A percentile compares a stretch with the other conserved stretches of the same genome.
Conservation (phyloP, 768 basidiomycete genomes). For the Agrocybe chaxingu region DNA sequence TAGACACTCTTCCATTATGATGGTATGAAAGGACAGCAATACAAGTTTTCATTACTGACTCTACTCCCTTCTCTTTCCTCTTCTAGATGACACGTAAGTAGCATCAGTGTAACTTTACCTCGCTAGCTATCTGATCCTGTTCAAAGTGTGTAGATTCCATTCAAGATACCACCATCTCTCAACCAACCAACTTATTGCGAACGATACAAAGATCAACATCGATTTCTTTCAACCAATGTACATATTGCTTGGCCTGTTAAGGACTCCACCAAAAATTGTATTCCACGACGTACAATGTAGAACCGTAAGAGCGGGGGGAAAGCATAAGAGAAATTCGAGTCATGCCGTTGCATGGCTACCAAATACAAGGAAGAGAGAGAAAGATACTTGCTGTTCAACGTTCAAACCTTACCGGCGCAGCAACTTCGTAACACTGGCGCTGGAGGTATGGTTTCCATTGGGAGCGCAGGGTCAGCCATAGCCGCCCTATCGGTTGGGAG, state of each 20-base stretch:
- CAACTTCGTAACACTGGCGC: constrained; percentile 21
- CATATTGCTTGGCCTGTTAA: neutral
- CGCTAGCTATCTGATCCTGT: constrained; percentile 2
- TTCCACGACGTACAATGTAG: constrained; percentile 12
- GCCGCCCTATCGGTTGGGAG: neutral
- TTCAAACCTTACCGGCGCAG: constrained; percentile 23
- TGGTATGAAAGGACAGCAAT: constrained; percentile 40
- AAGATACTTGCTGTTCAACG: neutral
- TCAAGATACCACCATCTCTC: constrained; percentile 4
- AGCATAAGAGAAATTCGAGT: neutral
- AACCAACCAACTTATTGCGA: too few relatives aligned
- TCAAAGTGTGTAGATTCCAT: constrained; percentile 31
- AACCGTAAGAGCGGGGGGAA: neutral
- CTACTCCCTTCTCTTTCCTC: constrained; percentile 4
- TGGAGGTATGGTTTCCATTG: neutral
- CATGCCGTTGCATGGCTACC: neutral
- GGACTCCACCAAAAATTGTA: constrained; percentile 4
- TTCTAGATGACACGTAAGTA: constrained; percentile 61
- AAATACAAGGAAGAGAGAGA: constrained; percentile 4
- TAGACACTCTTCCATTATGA: constrained; percentile 83
- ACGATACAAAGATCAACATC: too few relatives aligned
- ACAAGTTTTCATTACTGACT: constrained; percentile 18
- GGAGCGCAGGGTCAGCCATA: too few relatives aligned
- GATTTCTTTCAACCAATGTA: neutral
- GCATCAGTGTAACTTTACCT: neutral